phyloP scores from a whole-genome alignment of 805 yeast genomes.

The Yamadazyma sp. region DNA sequence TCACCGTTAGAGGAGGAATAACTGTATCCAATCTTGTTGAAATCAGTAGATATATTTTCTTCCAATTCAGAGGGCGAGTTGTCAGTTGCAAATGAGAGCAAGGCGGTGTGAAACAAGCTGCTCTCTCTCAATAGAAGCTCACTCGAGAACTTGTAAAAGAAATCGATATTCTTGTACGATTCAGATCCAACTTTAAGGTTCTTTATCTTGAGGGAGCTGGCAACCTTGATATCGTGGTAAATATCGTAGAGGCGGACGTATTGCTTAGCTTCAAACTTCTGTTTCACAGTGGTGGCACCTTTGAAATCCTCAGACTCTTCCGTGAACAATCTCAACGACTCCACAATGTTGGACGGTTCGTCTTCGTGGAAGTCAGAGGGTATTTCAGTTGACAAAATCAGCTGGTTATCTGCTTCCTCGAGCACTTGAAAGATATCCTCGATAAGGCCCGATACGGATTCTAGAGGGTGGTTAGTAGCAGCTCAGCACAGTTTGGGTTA shows the following conservation, averaged over 20 bases:
- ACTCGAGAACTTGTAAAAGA: conserved; percentile 59
- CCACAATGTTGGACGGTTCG: conserved; percentile 42
- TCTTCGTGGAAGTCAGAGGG: conserved; percentile 50
- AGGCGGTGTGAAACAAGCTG: conserved; percentile 39
- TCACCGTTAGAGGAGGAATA: conserved; percentile 60
- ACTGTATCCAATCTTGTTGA: conserved; percentile 54
- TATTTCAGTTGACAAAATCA: conserved; percentile 25
- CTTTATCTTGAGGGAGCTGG: conserved; percentile 49
- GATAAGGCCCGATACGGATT: conserved; percentile 1
- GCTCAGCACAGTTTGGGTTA: no score
- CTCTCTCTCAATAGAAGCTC: conserved; percentile 67
- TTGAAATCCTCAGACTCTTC: conserved; percentile 25
- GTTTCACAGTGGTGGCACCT: conserved; percentile 40
- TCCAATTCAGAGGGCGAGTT: conserved; percentile 21
- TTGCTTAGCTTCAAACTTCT: conserved; percentile 35
- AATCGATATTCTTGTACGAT: conserved; percentile 55
- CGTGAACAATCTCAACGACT: conserved; percentile 40
- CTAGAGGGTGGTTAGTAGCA: conserved; percentile 4
- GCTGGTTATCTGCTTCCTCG: conserved; percentile 25
- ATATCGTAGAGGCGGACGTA: conserved; percentile 55
- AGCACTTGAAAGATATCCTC: conserved; percentile 23
- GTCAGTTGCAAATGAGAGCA: conserved; percentile 13
- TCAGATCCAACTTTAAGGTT: conserved; percentile 49
- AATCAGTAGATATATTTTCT: conserved; percentile 55
- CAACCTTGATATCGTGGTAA: conserved; percentile 66